Evolutionary conservation across 495 filamentous ascomycete genomes (phyloP).

Genomic region (Aspergillus sclerotioniger): DNA sequence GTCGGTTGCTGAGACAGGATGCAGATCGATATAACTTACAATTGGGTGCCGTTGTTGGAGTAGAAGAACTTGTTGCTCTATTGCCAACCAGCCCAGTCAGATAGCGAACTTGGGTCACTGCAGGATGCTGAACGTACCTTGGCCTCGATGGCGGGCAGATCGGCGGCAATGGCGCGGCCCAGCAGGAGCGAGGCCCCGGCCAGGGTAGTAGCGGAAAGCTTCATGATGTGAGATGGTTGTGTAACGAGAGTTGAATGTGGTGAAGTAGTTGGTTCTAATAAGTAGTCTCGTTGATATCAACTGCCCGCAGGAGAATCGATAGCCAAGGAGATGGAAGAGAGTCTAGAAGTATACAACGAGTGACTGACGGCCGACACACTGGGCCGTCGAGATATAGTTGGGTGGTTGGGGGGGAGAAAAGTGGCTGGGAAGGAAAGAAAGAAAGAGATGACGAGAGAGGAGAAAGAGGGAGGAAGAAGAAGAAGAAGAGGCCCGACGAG

Average conservation of each 20-base stretch:
- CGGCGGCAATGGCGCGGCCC: constrained; percentile 52
- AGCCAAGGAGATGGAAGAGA: constrained; percentile 5
- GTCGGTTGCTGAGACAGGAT: background rate
- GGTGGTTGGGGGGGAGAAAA: constrained; percentile 10
- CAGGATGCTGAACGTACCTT: constrained; percentile 13
- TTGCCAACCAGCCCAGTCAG: background rate
- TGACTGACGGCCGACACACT: constrained; percentile 26
- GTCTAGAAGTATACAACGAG: constrained; percentile 17
- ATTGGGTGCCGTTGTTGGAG: constrained; percentile 74
- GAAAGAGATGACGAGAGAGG: constrained; percentile 17
- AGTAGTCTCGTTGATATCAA: background rate
- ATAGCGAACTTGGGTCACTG: background rate
- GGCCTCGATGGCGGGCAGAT: constrained; percentile 60
- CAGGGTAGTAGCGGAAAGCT: constrained; percentile 38
- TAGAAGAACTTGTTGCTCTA: constrained; percentile 77
- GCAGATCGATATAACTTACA: constrained; percentile 46
- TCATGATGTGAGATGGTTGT: constrained; percentile 34
- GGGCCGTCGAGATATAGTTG: constrained; percentile 13
- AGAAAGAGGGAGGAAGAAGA: constrained; percentile 14
- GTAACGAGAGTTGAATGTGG: constrained; percentile 11
- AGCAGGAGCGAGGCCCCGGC: constrained; percentile 50
- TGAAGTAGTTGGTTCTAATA: background rate
- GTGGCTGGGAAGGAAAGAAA: constrained; percentile 11
- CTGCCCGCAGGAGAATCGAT: constrained; percentile 6
- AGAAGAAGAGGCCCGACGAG: background rate